These are phyloP conservation scores for Colletotrichum sp. DNA, from an alignment of 2,329 filamentous ascomycete genomes.

Conservation along the genomic window DNA sequence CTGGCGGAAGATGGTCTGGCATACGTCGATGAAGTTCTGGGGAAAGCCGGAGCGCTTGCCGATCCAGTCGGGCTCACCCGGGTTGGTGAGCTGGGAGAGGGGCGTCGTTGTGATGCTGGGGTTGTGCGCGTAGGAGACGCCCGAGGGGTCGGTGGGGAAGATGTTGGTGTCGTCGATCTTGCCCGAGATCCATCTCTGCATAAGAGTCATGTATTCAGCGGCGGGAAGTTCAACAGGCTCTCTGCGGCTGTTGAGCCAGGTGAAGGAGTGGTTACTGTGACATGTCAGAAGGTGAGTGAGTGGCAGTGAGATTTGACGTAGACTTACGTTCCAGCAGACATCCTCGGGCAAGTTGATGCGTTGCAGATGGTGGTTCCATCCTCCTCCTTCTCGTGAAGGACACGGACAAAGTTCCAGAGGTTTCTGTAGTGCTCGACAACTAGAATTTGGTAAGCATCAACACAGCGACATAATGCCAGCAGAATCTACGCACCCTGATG, in stretches of 20 bases:
- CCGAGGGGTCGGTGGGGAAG: constrained; percentile 85
- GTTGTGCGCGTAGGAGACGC: constrained; percentile 69
- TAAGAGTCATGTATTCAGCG: constrained; percentile 91
- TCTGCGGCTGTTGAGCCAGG: constrained; percentile 88
- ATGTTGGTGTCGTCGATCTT: constrained; percentile 91
- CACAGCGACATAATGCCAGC: neutral
- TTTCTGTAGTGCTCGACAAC: constrained; percentile 93
- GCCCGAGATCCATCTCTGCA: constrained; percentile 96
- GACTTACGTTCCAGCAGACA: constrained; percentile 94
- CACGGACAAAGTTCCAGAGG: constrained; percentile 86
- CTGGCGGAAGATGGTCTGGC: constrained; percentile 93
- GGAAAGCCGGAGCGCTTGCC: constrained; percentile 95
- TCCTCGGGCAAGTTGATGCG: constrained; percentile 80
- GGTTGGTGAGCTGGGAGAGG: constrained; percentile 66
- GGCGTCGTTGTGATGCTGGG: constrained; percentile 63
- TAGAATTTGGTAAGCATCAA: constrained; percentile 38
- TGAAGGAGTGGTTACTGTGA: constrained; percentile 85
- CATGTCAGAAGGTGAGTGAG: neutral
- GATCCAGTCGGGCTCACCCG: constrained; percentile 75
- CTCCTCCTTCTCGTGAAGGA: constrained; percentile 86
- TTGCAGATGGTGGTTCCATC: constrained; percentile 84
- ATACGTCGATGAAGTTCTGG: constrained; percentile 85
- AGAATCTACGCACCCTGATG: constrained; percentile 77
- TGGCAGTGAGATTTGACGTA: neutral
- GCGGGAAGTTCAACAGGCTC: constrained; percentile 92